A percentile compares a stretch with the other conserved stretches of the same genome.
These are phyloP conservation scores for Fusarium nodosum DNA, from an alignment of 2,329 filamentous ascomycete species.

Conservation along the genomic window DNA sequence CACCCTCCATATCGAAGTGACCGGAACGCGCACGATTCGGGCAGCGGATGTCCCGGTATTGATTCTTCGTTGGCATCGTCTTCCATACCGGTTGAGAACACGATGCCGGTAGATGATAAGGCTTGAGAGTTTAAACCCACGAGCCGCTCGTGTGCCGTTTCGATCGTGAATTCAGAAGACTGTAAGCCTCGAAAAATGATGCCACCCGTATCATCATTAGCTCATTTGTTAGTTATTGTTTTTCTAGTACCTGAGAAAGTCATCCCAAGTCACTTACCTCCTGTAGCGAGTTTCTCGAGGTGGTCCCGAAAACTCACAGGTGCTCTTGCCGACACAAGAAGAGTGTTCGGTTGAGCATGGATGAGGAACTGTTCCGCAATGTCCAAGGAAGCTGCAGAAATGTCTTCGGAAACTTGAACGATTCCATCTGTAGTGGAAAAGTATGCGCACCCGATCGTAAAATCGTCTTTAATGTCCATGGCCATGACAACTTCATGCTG, in stretches of 20 bases:
- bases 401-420: conserved; percentile 83
- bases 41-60: conserved; percentile 56
- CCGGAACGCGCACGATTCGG: conserved; percentile 68
- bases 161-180: conserved; percentile 78
- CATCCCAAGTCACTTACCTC: conserved; percentile 22
- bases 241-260: too few species aligned
- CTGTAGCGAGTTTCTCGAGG: conserved; percentile 46
- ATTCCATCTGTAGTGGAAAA: conserved; percentile 79
- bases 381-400: conserved; percentile 76
- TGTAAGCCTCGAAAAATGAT: conserved; percentile 74
- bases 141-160: conserved; percentile 75
- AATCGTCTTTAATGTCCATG: conserved; percentile 78
- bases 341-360: conserved; percentile 67
- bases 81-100: conserved; percentile 40
- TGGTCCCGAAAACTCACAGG: conserved; percentile 56
- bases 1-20: conserved; percentile 77
- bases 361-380: conserved; percentile 72
- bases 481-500: conserved; percentile 80
- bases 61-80: conserved; percentile 35
- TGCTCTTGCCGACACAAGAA: conserved; percentile 66
- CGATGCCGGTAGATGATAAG: conserved; percentile 27
- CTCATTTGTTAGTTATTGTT: conserved; percentile 7
- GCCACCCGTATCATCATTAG: conserved; percentile 13
- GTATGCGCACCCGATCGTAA: conserved; percentile 85
- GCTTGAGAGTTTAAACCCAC: conserved; percentile 56